phyloP scores from a whole-genome alignment of 23 red algal genomes.

The Chondrus crispus region DNA sequence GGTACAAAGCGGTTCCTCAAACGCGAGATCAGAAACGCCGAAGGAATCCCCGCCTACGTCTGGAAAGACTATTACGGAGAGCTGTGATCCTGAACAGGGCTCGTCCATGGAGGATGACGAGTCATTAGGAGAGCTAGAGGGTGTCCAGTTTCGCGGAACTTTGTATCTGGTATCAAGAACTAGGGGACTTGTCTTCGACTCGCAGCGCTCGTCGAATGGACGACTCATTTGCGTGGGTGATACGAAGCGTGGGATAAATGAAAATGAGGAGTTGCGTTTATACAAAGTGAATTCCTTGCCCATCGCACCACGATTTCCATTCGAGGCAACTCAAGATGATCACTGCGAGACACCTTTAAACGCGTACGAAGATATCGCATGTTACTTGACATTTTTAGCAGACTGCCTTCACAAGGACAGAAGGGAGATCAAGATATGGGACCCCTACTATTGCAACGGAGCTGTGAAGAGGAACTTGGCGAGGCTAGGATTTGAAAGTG shows the following conservation, averaged over 20 bases:
- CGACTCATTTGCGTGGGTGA: not conserved
- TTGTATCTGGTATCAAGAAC: not conserved
- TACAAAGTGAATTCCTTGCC: not conserved
- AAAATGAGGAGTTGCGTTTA: not conserved
- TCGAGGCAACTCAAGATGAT: not conserved
- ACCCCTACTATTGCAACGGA: constrained; percentile 19
- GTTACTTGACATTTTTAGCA: not conserved
- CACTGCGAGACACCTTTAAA: constrained; percentile 16
- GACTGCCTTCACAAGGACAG: not conserved
- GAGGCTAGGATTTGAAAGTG: not conserved
- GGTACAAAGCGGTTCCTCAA: not conserved
- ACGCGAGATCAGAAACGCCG: not conserved
- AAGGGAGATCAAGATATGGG: not conserved
- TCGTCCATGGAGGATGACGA: not conserved
- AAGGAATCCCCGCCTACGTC: not conserved
- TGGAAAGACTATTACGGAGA: too few relatives aligned
- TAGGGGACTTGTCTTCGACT: not conserved
- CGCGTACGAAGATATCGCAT: constrained; percentile 6
- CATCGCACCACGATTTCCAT: not conserved
- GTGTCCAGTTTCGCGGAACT: not conserved
- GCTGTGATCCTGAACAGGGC: not conserved
- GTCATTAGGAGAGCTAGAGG: not conserved
- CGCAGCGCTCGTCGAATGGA: not conserved
- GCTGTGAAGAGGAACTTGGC: not conserved
- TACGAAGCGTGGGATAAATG: not conserved